A percentile compares a stretch with the other conserved stretches of the same genome.
These are phyloP conservation scores for Sisymbrium altissimum DNA, from an alignment of 345 rosid species.

Conservation along the genomic window DNA sequence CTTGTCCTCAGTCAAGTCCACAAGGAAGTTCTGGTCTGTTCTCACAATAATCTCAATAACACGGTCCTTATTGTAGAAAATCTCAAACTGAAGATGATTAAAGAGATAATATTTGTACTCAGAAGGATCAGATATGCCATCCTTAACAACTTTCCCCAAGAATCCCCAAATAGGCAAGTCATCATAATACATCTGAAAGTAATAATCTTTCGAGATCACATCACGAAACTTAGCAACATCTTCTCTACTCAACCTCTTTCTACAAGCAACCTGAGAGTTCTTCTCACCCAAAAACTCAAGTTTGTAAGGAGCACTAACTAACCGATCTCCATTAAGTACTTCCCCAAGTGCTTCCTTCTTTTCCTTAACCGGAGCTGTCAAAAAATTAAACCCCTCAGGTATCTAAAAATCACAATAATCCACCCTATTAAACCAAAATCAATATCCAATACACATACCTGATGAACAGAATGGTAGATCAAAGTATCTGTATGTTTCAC, in stretches of 20 bases:
- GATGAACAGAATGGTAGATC: constrained; percentile 55
- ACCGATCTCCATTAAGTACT: constrained; percentile 64
- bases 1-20: constrained; percentile 52
- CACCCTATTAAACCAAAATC: neutral
- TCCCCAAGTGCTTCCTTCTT: constrained; percentile 67
- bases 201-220: constrained; percentile 47
- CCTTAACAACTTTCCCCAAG: constrained; percentile 52
- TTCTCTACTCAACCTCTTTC: constrained; percentile 40
- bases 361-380: constrained; percentile 36
- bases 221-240: constrained; percentile 43
- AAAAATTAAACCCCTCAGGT: neutral
- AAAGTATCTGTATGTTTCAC: constrained; percentile 50
- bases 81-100: constrained; percentile 46
- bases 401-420: neutral
- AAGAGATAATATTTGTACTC: constrained; percentile 47
- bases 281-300: constrained; percentile 46
- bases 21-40: constrained; percentile 41
- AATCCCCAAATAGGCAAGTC: constrained; percentile 63
- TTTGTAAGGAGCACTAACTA: constrained; percentile 62
- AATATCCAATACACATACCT: constrained; percentile 31
- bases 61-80: constrained; percentile 51
- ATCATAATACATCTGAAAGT: constrained; percentile 65
- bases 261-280: constrained; percentile 47
- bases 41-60: constrained; percentile 47
- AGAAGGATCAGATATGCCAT: constrained; percentile 41